phyloP scores from a whole-genome alignment of 1,284 basidiomycete genomes.

The Cutaneotrichosporon mucoides region DNA sequence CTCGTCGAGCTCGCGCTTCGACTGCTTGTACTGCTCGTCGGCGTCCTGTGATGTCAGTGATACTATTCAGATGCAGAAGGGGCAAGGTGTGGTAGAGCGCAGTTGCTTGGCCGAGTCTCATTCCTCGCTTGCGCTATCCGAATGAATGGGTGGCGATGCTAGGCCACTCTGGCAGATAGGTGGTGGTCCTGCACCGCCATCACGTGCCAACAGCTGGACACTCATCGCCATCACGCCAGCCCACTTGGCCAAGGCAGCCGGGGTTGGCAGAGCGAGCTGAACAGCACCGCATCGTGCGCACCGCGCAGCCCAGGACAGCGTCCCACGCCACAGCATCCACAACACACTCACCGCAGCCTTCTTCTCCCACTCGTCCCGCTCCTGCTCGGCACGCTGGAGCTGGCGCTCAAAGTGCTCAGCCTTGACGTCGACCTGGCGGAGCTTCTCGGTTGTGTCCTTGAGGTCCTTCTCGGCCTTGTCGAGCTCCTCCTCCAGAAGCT shows the following conservation, averaged over 20 bases:
- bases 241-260: no score
- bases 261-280: no score
- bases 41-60: slow-evolving; percentile 58
- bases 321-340: no score
- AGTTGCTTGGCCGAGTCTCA: no score
- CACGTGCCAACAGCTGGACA: no score
- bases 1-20: slow-evolving; percentile 84
- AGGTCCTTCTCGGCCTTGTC: slow-evolving; percentile 95
- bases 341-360: slow-evolving; percentile 72
- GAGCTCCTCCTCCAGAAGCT: slow-evolving; percentile 90
- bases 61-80: background rate
- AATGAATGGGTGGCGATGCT: no score
- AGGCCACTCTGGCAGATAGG: no score
- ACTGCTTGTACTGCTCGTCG: slow-evolving; percentile 66
- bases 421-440: slow-evolving; percentile 97
- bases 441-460: slow-evolving; percentile 96
- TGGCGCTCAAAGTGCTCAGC: slow-evolving; percentile 98
- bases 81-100: background rate
- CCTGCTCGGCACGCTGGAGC: slow-evolving; percentile 78
- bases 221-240: no score
- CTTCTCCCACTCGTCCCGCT: slow-evolving; percentile 89
- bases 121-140: no score
- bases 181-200: no score
- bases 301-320: no score
- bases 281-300: no score